Evolutionary conservation across 2,329 filamentous ascomycete genomes (phyloP).

Genomic region (Scedosporium boydii): DNA sequence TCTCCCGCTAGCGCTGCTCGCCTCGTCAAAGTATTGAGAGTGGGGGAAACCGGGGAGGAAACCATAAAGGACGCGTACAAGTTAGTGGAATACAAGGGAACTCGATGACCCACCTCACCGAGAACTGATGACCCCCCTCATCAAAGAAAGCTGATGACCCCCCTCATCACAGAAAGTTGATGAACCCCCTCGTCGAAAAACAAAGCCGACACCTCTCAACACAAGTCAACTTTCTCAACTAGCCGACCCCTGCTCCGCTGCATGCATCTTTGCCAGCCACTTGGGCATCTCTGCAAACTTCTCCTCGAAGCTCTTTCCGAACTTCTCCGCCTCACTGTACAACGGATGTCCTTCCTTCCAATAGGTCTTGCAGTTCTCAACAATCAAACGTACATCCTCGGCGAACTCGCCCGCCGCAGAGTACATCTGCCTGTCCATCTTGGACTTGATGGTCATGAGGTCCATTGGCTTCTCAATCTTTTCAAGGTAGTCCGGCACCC

Average conservation of each 20-base stretch:
- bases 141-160: no score
- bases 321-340: constrained; percentile 44
- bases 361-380: constrained; percentile 55
- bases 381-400: constrained; percentile 51
- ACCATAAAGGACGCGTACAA: no score
- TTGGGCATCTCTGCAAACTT: constrained; percentile 51
- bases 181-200: no score
- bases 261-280: constrained; percentile 45
- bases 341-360: constrained; percentile 47
- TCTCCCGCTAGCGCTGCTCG: no score
- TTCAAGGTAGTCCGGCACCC: constrained; percentile 51
- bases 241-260: background rate
- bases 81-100: no score
- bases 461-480: constrained; percentile 55
- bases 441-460: constrained; percentile 48
- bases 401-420: constrained; percentile 41
- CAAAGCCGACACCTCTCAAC: background rate
- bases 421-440: constrained; percentile 48
- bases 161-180: no score
- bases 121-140: no score
- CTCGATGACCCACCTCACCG: no score
- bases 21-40: no score
- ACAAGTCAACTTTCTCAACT: background rate
- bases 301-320: constrained; percentile 49
- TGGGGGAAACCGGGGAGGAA: no score